These are phyloP conservation scores for Pachysandra terminalis DNA, from an alignment of 164 flowering plant species.

Conservation along the genomic window DNA sequence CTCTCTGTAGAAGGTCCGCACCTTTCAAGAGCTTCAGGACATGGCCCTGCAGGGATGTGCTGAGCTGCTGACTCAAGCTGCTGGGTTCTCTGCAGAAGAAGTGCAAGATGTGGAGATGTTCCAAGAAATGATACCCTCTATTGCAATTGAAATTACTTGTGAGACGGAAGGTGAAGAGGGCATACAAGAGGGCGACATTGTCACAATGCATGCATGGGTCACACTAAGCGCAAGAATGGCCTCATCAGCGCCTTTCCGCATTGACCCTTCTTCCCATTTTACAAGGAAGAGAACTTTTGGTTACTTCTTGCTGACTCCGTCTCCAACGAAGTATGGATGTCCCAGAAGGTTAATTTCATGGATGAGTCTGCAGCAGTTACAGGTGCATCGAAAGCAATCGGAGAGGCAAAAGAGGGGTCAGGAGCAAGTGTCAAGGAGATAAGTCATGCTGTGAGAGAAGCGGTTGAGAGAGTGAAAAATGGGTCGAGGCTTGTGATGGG, in stretches of 20 bases:
- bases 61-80: constrained; percentile 52
- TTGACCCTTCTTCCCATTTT: constrained; percentile 61
- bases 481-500: constrained; percentile 64
- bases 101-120: constrained; percentile 59
- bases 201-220: constrained; percentile 70
- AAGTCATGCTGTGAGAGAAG: constrained; percentile 42
- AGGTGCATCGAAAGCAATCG: constrained; percentile 52
- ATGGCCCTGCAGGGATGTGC: constrained; percentile 49
- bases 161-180: constrained; percentile 84
- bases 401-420: constrained; percentile 54
- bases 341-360: constrained; percentile 56
- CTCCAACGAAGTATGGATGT: constrained; percentile 61
- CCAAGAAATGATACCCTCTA: constrained; percentile 66
- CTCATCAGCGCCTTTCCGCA: constrained; percentile 63
- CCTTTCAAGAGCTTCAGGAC: constrained; percentile 55
- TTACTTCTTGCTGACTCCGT: constrained; percentile 53
- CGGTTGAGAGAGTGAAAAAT: constrained; percentile 46
- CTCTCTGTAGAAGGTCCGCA: constrained; percentile 53
- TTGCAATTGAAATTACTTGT: constrained; percentile 47
- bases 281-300: constrained; percentile 76
- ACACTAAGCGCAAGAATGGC: constrained; percentile 54
- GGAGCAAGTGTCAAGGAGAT: constrained; percentile 49
- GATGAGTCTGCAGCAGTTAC: constrained; percentile 62
- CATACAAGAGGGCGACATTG: constrained; percentile 76
- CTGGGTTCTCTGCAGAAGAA: constrained; percentile 48